Percentiles rank a stretch among this genome's conserved stretches.
Evolutionary conservation across 2,329 filamentous ascomycete genomes (phyloP).

Genomic region (Sporothrix brunneoviolacea): DNA sequence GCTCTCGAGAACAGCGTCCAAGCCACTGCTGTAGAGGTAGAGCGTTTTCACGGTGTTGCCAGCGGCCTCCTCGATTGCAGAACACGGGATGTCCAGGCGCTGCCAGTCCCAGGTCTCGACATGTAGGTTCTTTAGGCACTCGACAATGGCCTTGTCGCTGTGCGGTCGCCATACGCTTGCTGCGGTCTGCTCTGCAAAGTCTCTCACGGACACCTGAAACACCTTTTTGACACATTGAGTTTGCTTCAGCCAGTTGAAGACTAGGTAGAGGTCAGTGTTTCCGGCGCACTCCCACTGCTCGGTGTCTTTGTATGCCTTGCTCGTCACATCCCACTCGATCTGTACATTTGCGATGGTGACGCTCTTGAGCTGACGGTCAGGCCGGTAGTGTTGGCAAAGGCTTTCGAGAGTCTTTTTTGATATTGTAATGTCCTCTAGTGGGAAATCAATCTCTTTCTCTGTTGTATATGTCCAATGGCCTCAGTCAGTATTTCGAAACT

Average conservation of each 20-base stretch:
- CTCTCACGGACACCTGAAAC: slow-evolving; percentile 1
- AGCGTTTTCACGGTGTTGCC: slow-evolving; percentile 1
- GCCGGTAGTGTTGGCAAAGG: slow-evolving; percentile 1
- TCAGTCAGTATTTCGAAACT: no score
- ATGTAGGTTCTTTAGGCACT: not conserved
- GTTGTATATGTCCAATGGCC: no score
- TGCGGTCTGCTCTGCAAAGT: not conserved
- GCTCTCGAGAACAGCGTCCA: slow-evolving; percentile 1
- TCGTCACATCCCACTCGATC: slow-evolving; percentile 1
- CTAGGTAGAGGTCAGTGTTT: not conserved
- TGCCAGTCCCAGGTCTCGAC: slow-evolving; percentile 5
- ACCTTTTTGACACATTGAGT: not conserved
- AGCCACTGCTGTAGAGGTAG: slow-evolving; percentile 3
- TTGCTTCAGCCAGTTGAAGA: slow-evolving; percentile 4
- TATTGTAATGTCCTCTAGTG: not conserved
- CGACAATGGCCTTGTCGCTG: slow-evolving; percentile 3
- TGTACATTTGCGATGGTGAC: slow-evolving; percentile 1
- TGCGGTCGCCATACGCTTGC: not conserved
- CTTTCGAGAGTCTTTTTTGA: slow-evolving; percentile 3
- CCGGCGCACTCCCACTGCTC: slow-evolving; percentile 1
- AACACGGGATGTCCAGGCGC: slow-evolving; percentile 1
- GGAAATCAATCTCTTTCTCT: slow-evolving; percentile 6
- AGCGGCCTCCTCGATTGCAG: slow-evolving; percentile 1
- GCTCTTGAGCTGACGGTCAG: slow-evolving; percentile 2
- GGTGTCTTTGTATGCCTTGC: not conserved